phyloP scores from a whole-genome alignment of 306 rosid genomes.

The Cicer yamashitae region DNA sequence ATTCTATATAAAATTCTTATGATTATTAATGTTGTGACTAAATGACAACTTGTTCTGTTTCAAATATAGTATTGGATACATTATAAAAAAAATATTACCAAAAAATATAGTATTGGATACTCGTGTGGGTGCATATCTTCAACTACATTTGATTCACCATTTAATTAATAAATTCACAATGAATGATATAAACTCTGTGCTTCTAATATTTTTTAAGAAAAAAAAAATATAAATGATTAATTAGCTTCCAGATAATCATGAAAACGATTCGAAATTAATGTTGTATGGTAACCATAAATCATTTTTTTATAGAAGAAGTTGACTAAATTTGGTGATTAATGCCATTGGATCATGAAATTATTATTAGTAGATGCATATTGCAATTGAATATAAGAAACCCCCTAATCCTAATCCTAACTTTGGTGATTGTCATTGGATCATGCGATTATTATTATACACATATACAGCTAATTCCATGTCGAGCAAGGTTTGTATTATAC shows the following conservation, averaged over 20 bases:
- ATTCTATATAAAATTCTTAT: conserved; percentile 34
- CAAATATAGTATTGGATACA: not conserved
- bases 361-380: not conserved
- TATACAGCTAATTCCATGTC: not conserved
- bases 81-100: too few species aligned
- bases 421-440: not conserved
- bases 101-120: not conserved
- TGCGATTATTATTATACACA: not conserved
- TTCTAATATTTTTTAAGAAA: not conserved
- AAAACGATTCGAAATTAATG: not conserved
- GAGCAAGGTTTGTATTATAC: not conserved
- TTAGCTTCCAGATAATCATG: not conserved
- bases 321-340: conserved; percentile 2
- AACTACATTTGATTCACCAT: not conserved
- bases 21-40: conserved; percentile 2
- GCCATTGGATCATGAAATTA: not conserved
- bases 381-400: not conserved
- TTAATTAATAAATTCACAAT: not conserved
- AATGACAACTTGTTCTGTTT: not conserved
- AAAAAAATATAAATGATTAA: not conserved
- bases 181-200: not conserved
- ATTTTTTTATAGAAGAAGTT: not conserved
- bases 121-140: conserved; percentile 1
- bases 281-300: not conserved
- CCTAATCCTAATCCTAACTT: not conserved